Base-by-base conservation (phyloP, 2,329 filamentous ascomycete species). In the Aspergillus cejpii region DNA sequence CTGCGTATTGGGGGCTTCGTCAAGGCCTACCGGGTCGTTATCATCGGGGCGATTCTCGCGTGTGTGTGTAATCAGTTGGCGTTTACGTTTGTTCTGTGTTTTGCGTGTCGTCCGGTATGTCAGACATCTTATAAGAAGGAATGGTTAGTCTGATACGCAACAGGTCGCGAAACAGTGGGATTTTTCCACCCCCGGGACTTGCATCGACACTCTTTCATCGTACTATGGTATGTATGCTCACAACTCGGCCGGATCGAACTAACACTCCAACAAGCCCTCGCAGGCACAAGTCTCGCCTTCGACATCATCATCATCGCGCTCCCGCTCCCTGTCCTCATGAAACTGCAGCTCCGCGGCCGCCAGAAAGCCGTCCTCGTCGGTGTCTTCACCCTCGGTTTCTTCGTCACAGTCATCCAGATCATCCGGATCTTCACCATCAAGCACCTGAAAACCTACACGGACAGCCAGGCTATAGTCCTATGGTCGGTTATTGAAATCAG, bases 351-450 rank as follows among this genome's bases (percentile, higher is more conserved):
- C 3, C 41, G 23, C 1, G 15, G 19, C 2, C 44, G 42, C 17
- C 54, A 59, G 29, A 59, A 58, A 34, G 45, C 67, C 2, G 64
- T 72, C 2, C 60, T 76, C 0, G 59, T 68, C 0, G 59, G 58
- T 4, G 60, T 76, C 21, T 76, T 76, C 53, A 63, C 65, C 2
- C 63, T 78, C 19, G 75, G 74, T n/a, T 58, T 72, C 41, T 76
- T 77, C 59, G 68, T 77, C 34, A 74, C 71, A 4, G 50, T 73
- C 37, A 73, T 76, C 44, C 74, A 77, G 51, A 68, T 74, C 44
- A 66, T 77, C 47, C 74, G 74, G 11, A 73, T 77, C 45, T 66
- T 71, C 44, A 74, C 70, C n/a, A 69, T 77, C 48, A 62, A 63
- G 28, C 65, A 61, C 11, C 65, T 76, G 2, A 50, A 56, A 24